These are phyloP conservation scores for Hyaloperonospora arabidopsidis DNA, from an alignment of 352 stramenopile species.

Conservation along the genomic window DNA sequence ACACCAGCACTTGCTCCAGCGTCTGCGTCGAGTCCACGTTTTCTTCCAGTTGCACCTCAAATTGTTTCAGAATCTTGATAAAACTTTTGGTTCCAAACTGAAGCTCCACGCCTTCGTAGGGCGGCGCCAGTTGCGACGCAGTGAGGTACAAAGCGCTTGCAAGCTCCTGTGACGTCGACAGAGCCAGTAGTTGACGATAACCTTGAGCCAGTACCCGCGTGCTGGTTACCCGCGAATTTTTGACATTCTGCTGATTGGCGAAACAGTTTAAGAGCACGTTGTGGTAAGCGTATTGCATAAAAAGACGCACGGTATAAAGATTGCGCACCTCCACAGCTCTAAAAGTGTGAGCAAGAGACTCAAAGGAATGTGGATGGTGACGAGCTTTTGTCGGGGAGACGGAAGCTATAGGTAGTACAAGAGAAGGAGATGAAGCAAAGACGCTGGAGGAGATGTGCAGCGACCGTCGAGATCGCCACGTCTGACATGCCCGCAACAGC, in stretches of 20 bases:
- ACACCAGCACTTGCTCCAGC: conserved; percentile 29
- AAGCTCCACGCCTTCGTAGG: conserved; percentile 65
- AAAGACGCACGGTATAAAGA: neutral
- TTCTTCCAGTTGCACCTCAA: conserved; percentile 16
- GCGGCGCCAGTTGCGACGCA: conserved; percentile 57
- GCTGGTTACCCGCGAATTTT: conserved; percentile 47
- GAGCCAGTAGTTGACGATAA: conserved; percentile 35
- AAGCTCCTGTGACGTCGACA: conserved; percentile 30
- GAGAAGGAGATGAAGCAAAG: no score
- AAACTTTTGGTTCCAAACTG: conserved; percentile 65
- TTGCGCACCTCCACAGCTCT: neutral
- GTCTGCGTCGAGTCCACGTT: conserved; percentile 10
- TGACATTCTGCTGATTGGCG: conserved; percentile 31
- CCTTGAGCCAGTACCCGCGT: conserved; percentile 36
- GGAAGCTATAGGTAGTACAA: no score
- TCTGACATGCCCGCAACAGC: no score
- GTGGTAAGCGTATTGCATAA: no score
- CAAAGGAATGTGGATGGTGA: neutral
- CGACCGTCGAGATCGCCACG: no score
- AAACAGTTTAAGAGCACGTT: no score
- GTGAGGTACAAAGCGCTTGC: conserved; percentile 61
- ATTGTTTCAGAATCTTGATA: conserved; percentile 40
- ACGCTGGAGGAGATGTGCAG: no score
- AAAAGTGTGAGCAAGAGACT: neutral
- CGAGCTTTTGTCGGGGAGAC: no score